Base-by-base conservation (phyloP, 164 flowering plant genomes). In the Dillenia suffruticosa region DNA sequence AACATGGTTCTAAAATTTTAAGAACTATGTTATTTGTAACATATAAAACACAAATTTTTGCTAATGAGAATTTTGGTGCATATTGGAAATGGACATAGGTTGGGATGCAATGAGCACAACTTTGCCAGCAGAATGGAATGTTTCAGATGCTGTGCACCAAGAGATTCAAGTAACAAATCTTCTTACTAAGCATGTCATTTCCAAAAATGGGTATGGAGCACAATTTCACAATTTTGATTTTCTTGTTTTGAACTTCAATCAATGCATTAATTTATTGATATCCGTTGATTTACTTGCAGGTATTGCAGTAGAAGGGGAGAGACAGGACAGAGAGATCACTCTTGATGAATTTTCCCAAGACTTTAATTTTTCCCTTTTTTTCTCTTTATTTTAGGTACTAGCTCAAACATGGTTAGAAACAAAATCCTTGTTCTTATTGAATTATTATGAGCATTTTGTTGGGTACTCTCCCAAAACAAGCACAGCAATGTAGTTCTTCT, bases 121-220 rank as follows among this genome's bases (percentile, higher is more conserved):
- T 94, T 94, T 51, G 98, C 98, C 1, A 90, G 93, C 80, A 81
- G 98, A 83, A 89, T 79, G 88, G 98, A 94, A 67, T 94, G 98
- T 59, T 94, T 87, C 80, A 81, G 90, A 76, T 90, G 98, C 90
- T 89, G 71, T 63, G 96, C 96, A 9, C 98, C 98, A 2, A 80
- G 97, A 70, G 86, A 89, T 61, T 61, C 72, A 10, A 68, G 84
- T 51, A 77, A 68, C 79, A 75, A 69, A 58, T 74, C 83, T 65
- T 64, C 84, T 44, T 77, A 69, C 74, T 77, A 68, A 61, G 51
- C 57, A 50, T 47, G 47, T 54, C 24, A 57, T 57, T 68, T 49
- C 49, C 67, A 69, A 14, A 65, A 76, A 67, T 64, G 70, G 78
- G 80, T 78, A 77, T 60, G 65, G 9, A 2, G 13, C 16, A 46